Conservation (phyloP, 140 eudicot species). For the Stevia rebaudiana region DNA sequence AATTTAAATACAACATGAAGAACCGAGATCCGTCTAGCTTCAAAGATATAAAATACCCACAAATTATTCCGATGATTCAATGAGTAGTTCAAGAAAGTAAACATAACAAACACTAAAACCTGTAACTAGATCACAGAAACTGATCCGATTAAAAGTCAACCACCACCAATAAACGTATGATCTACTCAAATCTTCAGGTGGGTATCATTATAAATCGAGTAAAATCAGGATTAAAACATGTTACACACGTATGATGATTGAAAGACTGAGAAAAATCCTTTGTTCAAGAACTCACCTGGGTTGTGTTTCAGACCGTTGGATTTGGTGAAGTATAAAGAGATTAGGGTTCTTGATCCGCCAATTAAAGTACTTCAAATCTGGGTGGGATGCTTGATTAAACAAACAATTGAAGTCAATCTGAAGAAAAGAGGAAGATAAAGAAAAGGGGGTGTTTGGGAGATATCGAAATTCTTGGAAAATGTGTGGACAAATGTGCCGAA, state of each 20-base stretch:
- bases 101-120: slow-evolving; percentile 1
- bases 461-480: slow-evolving; percentile 30
- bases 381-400: slow-evolving; percentile 24
- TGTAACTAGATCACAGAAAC: slow-evolving; percentile 22
- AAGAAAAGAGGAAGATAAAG: slow-evolving; percentile 10
- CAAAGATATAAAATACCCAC: slow-evolving; percentile 12
- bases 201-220: slow-evolving; percentile 21
- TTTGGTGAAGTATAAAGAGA: slow-evolving; percentile 4
- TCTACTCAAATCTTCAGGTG: slow-evolving; percentile 23
- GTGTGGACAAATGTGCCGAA: slow-evolving; percentile 37
- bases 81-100: slow-evolving; percentile 7
- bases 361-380: background rate
- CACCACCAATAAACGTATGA: slow-evolving; percentile 5
- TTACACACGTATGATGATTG: slow-evolving; percentile 8
- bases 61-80: background rate
- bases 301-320: slow-evolving; percentile 14
- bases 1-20: background rate
- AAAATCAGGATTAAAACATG: slow-evolving; percentile 10
- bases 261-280: slow-evolving; percentile 20
- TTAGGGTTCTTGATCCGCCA: slow-evolving; percentile 15
- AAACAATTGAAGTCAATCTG: slow-evolving; percentile 8
- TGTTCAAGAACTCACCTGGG: slow-evolving; percentile 34
- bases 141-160: slow-evolving; percentile 25
- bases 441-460: slow-evolving; percentile 31
- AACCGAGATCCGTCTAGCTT: background rate